Base-by-base conservation (phyloP, 768 basidiomycete species). In the Lentinula lateritia region DNA sequence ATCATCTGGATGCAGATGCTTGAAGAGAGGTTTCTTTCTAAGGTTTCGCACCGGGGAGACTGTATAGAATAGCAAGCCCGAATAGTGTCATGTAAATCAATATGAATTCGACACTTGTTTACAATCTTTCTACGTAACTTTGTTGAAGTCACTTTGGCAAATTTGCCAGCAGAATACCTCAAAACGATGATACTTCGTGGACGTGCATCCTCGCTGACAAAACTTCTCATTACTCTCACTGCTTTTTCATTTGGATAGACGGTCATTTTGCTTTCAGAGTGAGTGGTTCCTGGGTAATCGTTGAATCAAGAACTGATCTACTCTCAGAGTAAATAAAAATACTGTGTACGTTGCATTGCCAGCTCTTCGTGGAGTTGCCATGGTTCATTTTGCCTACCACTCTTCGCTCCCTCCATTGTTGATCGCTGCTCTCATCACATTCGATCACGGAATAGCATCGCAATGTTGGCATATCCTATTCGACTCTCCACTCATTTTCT, bases 181-280 rank as follows among this genome's bases (percentile, higher is more conserved):
- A 92, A 92, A 78, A 88, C 90, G n/a, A 42, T 83, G 87, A 64
- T 95, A 92, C 73, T 94, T 90, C 68, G 89, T 91, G 69, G 97
- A 99, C 72, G 96, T 99, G 2, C 97, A 99, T 97, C 97, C 0
- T 97, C 97, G 3, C 79, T 99, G n/a, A 96, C 97, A 8, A 99
- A 98, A 69, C 80, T 99, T 32, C 79, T 99, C 56, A 95, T 99
- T 66, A 98, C 96, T 0, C 81, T 98, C 38, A 90, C 92, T 7
- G 95, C 84, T 1, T 95, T 89, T 67, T 58, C 97, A 13, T 90
- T 83, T 50, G 93, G 97, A 18, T 99, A 90, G 82, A 96, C 65
- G 97, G 97, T 0, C 79, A 90, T 32, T 98, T 98, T 72, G 96
- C 98, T 72, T 99, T 98, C 73, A 79, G 95, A 95, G 95, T 95